Evolutionary conservation across 2,329 filamentous ascomycete genomes (phyloP).

Genomic region (Sarocladium strictum): DNA sequence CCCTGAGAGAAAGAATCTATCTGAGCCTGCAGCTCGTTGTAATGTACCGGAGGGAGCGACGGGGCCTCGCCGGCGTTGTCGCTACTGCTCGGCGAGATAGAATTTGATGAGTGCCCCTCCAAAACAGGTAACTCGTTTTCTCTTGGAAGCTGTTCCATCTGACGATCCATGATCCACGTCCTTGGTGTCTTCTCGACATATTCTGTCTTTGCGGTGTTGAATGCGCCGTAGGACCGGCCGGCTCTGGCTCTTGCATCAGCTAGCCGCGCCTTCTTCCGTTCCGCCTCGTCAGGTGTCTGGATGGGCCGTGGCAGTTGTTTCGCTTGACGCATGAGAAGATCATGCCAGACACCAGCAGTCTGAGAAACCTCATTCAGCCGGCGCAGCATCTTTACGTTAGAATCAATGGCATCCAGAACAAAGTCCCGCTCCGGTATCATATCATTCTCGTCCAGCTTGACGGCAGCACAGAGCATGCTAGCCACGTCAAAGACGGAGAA

Average conservation of each 20-base stretch:
- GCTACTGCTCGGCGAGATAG: conserved; percentile 6
- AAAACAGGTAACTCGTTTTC: neutral
- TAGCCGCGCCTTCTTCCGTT: neutral
- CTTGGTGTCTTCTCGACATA: neutral
- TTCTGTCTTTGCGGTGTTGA: neutral
- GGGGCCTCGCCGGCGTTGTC: neutral
- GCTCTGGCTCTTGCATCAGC: neutral
- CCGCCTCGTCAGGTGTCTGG: neutral
- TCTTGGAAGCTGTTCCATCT: neutral
- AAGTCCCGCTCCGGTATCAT: conserved; percentile 31
- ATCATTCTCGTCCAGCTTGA: conserved; percentile 38
- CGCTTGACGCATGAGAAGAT: conserved; percentile 5
- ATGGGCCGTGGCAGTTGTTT: conserved; percentile 5
- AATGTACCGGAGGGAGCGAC: neutral
- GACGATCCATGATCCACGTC: neutral
- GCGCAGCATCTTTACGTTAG: neutral
- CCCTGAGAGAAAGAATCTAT: conserved; percentile 1
- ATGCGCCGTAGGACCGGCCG: neutral
- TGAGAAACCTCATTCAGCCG: conserved; percentile 1
- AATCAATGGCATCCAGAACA: conserved; percentile 30
- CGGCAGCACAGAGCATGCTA: conserved; percentile 41
- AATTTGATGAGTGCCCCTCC: neutral
- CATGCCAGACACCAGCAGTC: neutral
- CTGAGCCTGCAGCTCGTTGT: neutral
- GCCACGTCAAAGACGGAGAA: conserved; percentile 47